Evolutionary conservation across 345 rosid species (phyloP).

Genomic region (Eucalyptus leucophloia): DNA sequence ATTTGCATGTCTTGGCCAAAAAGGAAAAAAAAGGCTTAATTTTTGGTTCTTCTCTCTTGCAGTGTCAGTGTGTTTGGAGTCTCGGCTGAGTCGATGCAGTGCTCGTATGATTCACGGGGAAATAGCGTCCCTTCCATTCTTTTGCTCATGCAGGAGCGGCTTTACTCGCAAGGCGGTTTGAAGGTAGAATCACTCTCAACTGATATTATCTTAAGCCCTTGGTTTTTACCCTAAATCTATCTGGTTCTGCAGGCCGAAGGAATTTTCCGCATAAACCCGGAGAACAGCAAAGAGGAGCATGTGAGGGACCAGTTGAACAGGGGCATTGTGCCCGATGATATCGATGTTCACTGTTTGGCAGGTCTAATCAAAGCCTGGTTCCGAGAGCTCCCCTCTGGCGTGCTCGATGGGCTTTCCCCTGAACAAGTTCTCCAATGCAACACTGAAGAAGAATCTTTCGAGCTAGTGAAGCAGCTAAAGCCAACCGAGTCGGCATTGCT

Average conservation of each 20-base stretch:
- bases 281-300: constrained; percentile 87
- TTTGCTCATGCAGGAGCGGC: constrained; percentile 77
- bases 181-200: constrained; percentile 31
- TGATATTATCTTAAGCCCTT: neutral
- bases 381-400: constrained; percentile 84
- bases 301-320: constrained; percentile 86
- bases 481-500: constrained; percentile 89
- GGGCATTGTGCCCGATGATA: constrained; percentile 77
- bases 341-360: constrained; percentile 89
- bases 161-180: constrained; percentile 70
- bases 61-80: constrained; percentile 97
- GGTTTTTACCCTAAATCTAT: neutral
- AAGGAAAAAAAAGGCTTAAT: neutral
- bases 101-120: constrained; percentile 64
- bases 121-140: constrained; percentile 94
- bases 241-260: constrained; percentile 65
- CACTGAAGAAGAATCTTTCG: constrained; percentile 63
- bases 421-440: constrained; percentile 82
- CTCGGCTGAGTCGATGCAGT: constrained; percentile 96
- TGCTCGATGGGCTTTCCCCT: constrained; percentile 94
- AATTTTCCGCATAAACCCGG: constrained; percentile 91
- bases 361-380: constrained; percentile 99
- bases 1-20: neutral
- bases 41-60: constrained; percentile 1
- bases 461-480: constrained; percentile 69